A percentile compares a stretch with the other conserved stretches of the same genome.
Conservation (phyloP, 352 stramenopile species). For the Aphanomyces euteiches region DNA sequence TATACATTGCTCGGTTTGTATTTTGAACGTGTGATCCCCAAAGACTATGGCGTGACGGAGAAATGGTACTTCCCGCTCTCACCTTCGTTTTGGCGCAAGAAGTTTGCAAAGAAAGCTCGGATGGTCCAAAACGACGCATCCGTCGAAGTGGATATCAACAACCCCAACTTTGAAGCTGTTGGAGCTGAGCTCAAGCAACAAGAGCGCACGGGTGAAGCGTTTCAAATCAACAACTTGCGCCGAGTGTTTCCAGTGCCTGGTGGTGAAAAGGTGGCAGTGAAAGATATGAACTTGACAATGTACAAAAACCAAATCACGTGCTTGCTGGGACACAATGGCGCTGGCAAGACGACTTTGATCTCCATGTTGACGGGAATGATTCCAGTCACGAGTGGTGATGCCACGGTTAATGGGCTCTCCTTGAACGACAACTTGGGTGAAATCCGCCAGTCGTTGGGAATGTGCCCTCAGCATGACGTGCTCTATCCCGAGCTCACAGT, state of each 20-base stretch:
- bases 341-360: conserved; percentile 73
- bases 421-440: conserved; percentile 69
- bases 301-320: conserved; percentile 73
- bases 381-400: conserved; percentile 42
- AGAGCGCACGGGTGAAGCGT: conserved; percentile 43
- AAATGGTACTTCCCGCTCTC: conserved; percentile 92
- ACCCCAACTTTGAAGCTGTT: conserved; percentile 33
- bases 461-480: conserved; percentile 97
- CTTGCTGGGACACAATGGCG: conserved; percentile 72
- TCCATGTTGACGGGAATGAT: conserved; percentile 68
- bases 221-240: conserved; percentile 56
- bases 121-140: conserved; percentile 29
- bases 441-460: conserved; percentile 89
- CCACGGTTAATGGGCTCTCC: conserved; percentile 78
- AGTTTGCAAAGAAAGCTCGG: conserved; percentile 17
- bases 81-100: conserved; percentile 30
- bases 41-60: conserved; percentile 81
- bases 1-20: conserved; percentile 89
- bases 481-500: conserved; percentile 95
- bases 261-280: conserved; percentile 82
- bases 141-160: conserved; percentile 30
- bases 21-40: conserved; percentile 90
- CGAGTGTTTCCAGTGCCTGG: conserved; percentile 77
- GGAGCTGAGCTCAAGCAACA: conserved; percentile 49
- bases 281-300: conserved; percentile 68